Conservation (phyloP, 1,284 basidiomycete genomes). For the Ustilago tritici region DNA sequence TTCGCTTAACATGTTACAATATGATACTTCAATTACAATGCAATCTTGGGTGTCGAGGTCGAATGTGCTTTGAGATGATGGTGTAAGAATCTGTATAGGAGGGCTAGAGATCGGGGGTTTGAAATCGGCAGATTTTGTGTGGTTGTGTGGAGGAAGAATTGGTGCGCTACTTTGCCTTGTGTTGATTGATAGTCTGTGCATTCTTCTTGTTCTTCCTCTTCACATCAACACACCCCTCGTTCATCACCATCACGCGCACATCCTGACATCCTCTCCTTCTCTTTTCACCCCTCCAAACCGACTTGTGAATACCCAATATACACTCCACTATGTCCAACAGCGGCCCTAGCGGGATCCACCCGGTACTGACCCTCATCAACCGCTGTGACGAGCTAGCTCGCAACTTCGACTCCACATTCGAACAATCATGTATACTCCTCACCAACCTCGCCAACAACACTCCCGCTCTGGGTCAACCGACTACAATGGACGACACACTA, state of each 20-base stretch:
- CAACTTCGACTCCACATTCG: constrained; percentile 29
- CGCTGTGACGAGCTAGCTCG: constrained; percentile 37
- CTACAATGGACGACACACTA: constrained; percentile 21
- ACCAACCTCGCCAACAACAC: constrained; percentile 3
- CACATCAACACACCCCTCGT: not conserved
- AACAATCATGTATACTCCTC: constrained; percentile 9
- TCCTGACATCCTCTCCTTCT: not conserved
- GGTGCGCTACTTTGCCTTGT: not conserved
- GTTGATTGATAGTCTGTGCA: not conserved
- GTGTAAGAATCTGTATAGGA: not conserved
- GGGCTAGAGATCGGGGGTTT: not conserved
- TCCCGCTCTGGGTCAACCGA: not conserved
- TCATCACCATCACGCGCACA: no score
- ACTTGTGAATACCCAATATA: not conserved
- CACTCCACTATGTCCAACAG: not conserved
- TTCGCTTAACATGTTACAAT: constrained; percentile 1
- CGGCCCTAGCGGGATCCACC: constrained; percentile 16
- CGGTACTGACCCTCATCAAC: constrained; percentile 41
- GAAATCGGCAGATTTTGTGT: not conserved
- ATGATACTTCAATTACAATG: constrained; percentile 1
- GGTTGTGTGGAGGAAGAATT: constrained; percentile 1
- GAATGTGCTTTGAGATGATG: not conserved
- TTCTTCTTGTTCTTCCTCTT: not conserved
- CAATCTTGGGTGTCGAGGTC: not conserved
- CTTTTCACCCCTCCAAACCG: no score